Base-by-base conservation (phyloP, 2,329 filamentous ascomycete species). In the Arthrobotrys entomopaga region DNA sequence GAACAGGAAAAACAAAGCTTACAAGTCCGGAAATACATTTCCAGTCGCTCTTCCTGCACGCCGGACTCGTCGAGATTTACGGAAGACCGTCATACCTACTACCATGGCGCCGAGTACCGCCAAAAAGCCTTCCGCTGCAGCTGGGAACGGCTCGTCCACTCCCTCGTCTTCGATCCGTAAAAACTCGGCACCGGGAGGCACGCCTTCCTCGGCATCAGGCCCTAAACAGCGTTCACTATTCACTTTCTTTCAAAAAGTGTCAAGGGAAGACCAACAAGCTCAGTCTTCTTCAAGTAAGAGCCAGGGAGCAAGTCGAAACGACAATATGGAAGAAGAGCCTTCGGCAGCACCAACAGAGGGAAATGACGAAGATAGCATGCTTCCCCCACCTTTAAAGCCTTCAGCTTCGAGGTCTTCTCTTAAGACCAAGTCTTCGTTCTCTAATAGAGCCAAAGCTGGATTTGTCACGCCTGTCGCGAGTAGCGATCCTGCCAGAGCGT, bases 201-300 rank as follows among this genome's bases (percentile, higher is more conserved):
- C 84, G 65, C 80, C 82, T 0, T 81, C 81, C 77, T 66, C 82
- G 80, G 78, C 83, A 77, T 67, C 79, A 76, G 78, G 80, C 76
- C 76, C 81, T 77, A 78, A 84, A 79, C 78, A 82, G 78, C 71
- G 82, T 78, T 70, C 82, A 42, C 84, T 84, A 70, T 83, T 89
- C 70, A 93, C 92, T 0, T 92, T 92, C 3, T 86, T 90, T 4
- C 90, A 92, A 3, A 96, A 91, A 81, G 96, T 92, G 81, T 92
- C 96, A 81, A 86, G 86, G 40, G 81, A 87, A 24, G 88, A 90
- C 40, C 66, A 64, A 20, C 52, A 59, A 0, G 90, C 88, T 81
- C 90, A 89, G 0, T 88, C 91, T 76, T 88, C 90, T 78, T 89
- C 90, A 76, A 84, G 87, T 65, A 83, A 84, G 65, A 84, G 87